Base-by-base conservation (phyloP, 208 protist genomes). In the Acanthamoeba lenticulata region DNA sequence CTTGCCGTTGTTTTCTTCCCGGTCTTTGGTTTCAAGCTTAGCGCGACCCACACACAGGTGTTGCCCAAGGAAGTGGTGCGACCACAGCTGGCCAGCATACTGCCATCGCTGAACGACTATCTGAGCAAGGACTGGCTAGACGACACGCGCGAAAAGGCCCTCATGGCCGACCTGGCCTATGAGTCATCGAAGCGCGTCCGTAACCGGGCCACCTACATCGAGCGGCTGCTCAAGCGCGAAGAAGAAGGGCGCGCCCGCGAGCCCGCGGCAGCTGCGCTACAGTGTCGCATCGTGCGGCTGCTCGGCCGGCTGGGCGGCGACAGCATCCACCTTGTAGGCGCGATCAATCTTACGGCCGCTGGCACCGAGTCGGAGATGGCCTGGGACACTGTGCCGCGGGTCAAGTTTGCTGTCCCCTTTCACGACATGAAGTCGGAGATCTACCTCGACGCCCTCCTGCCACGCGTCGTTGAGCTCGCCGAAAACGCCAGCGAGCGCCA, bases 381-480 rank as follows among this genome's bases (percentile, higher is more conserved):
- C 32, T 96, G 96, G 95, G 95, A 97, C 60, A 93, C 89, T n/a
- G 55, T 83, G 15, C 32, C 83, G 36, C 60, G 94, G 15, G 42
- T 97, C 27, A 89, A 94, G 21, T 94, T 94, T 42, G 65, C 77
- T 15, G 32, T 94, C 9, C 92, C 92, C 52, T 89, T 94, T 29
- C 74, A 90, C 38, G 92, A 94, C 52, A 85, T 94, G 92, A 94
- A 94, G 49, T 62, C 92, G 7, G 92, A 94, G 2, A 95, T 99
- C 17, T 95, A 95, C 44, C 55, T 98, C 21, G 97, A 97, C 83
- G 29, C 86, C 11, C 89, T 99, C 1, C 93, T 99, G 9, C 97
- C 97, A 36, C 90, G 95, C 17, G 86, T 98, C 13, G 94, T 97
- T 0, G 77, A 96, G 32, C 94, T 99, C 5, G 97, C 97, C 62